Percentiles rank a stretch among this genome's conserved stretches.
phyloP scores from a whole-genome alignment of 164 flowering plant genomes.

The Vitis amurensis region DNA sequence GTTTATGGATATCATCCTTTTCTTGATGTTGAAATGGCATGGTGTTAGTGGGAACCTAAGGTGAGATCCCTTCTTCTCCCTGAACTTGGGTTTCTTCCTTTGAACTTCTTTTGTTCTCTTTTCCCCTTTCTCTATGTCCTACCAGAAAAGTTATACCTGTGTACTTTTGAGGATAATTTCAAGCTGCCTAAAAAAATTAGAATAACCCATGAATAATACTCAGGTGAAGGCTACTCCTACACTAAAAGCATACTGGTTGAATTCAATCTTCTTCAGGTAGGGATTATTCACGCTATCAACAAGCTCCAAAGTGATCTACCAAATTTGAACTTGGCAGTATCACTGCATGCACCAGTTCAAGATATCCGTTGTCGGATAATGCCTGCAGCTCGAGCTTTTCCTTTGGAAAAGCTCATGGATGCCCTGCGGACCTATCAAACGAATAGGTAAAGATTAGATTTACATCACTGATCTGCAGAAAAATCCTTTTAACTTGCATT shows the following conservation, averaged over 20 bases:
- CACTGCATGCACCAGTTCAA: constrained; percentile 95
- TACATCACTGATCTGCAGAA: neutral
- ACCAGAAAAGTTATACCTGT: too few species aligned
- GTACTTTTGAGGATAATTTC: too few species aligned
- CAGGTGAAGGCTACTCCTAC: neutral
- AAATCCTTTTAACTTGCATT: neutral
- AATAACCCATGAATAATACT: neutral
- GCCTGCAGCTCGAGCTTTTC: constrained; percentile 99
- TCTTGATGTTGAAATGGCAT: too few species aligned
- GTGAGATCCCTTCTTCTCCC: too few species aligned
- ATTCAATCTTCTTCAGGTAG: constrained; percentile 59
- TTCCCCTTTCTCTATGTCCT: too few species aligned
- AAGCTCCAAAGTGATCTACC: constrained; percentile 84
- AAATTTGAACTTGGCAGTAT: constrained; percentile 88
- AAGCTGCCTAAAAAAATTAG: too few species aligned
- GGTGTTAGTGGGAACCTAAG: too few species aligned
- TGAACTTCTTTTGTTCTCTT: too few species aligned
- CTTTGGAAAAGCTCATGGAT: constrained; percentile 81
- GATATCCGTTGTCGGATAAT: constrained; percentile 92
- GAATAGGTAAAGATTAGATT: constrained; percentile 44
- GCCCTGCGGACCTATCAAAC: constrained; percentile 65
- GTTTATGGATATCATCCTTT: too few species aligned
- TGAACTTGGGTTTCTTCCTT: too few species aligned
- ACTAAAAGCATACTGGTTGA: constrained; percentile 1
- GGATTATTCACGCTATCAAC: constrained; percentile 83